phyloP scores from a whole-genome alignment of 1,284 basidiomycete genomes.

The Inonotus obliquus region DNA sequence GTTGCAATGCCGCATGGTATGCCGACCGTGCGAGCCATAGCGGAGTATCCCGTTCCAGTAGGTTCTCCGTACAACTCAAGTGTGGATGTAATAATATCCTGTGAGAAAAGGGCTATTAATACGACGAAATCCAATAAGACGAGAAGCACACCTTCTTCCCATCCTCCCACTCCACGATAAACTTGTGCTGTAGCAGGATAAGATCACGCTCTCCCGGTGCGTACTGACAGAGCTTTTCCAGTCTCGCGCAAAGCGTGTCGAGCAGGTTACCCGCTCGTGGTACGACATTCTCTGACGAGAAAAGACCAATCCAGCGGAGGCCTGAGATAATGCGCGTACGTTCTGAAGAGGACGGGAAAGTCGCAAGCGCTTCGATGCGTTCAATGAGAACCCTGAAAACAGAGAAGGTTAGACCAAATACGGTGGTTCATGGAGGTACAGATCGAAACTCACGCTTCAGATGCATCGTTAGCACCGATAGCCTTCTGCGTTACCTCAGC shows the following conservation, averaged over 20 bases:
- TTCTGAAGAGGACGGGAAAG: slow-evolving; percentile 71
- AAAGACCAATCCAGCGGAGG: slow-evolving; percentile 90
- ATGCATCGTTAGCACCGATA: slow-evolving; percentile 65
- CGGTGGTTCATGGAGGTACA: background rate
- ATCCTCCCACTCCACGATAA: slow-evolving; percentile 83
- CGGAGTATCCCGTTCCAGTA: slow-evolving; percentile 62
- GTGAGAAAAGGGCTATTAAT: slow-evolving; percentile 18
- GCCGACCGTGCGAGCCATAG: slow-evolving; percentile 93
- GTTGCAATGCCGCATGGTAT: slow-evolving; percentile 93
- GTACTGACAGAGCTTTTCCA: slow-evolving; percentile 93
- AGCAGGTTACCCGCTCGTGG: slow-evolving; percentile 79
- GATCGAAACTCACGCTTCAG: slow-evolving; percentile 53
- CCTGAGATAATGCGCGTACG: slow-evolving; percentile 79
- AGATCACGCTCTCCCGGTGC: slow-evolving; percentile 90
- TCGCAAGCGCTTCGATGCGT: slow-evolving; percentile 65
- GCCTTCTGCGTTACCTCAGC: slow-evolving; percentile 78
- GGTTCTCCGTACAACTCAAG: slow-evolving; percentile 89
- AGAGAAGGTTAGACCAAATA: slow-evolving; percentile 3
- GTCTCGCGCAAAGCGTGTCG: slow-evolving; percentile 89
- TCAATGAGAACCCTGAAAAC: slow-evolving; percentile 52
- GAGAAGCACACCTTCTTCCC: slow-evolving; percentile 54
- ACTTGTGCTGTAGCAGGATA: slow-evolving; percentile 98
- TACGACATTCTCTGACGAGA: slow-evolving; percentile 66
- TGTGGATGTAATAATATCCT: slow-evolving; percentile 89
- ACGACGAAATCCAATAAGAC: background rate